Evolutionary conservation across 352 stramenopile species (phyloP).

Genomic region (Elongisporangium senticosum): DNA sequence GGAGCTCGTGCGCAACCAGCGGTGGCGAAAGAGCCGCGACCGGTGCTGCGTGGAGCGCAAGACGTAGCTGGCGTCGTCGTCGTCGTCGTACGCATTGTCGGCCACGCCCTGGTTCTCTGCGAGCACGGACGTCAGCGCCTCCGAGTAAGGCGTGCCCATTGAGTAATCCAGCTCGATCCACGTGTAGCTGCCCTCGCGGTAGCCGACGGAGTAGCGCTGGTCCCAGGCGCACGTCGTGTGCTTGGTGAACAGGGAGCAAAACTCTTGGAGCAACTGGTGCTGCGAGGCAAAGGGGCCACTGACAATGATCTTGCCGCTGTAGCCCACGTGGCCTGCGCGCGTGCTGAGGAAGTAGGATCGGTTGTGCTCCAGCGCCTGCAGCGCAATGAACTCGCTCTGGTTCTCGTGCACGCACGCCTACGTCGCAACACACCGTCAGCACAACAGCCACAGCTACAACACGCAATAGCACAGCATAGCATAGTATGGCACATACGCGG

Average conservation of each 20-base stretch:
- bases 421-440: conserved; percentile 3
- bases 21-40: conserved; percentile 16
- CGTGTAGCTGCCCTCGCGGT: conserved; percentile 61
- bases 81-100: conserved; percentile 26
- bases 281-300: conserved; percentile 27
- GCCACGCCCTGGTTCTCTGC: conserved; percentile 24
- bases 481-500: conserved; percentile 36
- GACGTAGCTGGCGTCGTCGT: conserved; percentile 10
- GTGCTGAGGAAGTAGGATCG: conserved; percentile 51
- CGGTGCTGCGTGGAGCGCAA: no score
- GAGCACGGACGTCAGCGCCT: conserved; percentile 29
- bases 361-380: conserved; percentile 50
- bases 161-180: conserved; percentile 68
- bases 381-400: conserved; percentile 59
- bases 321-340: conserved; percentile 37
- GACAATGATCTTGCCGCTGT: conserved; percentile 35
- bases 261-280: conserved; percentile 38
- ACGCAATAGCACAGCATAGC: no score
- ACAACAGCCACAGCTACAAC: conserved; percentile 8
- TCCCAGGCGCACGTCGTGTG: conserved; percentile 57
- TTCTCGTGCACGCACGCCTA: conserved; percentile 55
- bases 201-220: conserved; percentile 38
- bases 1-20: conserved; percentile 8
- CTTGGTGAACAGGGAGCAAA: conserved; percentile 35
- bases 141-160: conserved; percentile 33